phyloP scores from a whole-genome alignment of 78 protist genomes.

The Dictyostelium purpureum region DNA sequence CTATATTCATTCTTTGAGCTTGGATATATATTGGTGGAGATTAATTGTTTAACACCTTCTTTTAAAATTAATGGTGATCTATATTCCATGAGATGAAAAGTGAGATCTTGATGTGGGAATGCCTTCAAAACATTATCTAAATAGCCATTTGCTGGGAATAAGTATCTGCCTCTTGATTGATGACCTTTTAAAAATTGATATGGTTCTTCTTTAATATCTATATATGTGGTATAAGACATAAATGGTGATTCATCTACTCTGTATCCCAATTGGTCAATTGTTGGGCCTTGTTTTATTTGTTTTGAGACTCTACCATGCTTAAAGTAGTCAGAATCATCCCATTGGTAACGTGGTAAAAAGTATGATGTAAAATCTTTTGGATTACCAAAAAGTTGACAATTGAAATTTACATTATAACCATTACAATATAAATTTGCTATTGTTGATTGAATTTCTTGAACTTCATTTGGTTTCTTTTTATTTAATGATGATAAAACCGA shows the following conservation, averaged over 20 bases:
- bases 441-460: background rate
- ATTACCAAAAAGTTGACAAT: background rate
- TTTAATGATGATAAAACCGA: background rate
- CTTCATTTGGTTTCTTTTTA: background rate
- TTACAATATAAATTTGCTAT: background rate
- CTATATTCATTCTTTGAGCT: background rate
- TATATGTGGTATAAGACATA: background rate
- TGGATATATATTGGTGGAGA: background rate
- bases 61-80: background rate
- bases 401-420: background rate
- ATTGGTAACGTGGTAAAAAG: slow-evolving; percentile 6
- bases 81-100: background rate
- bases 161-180: background rate
- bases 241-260: background rate
- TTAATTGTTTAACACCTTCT: background rate
- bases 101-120: background rate
- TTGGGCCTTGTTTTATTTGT: background rate
- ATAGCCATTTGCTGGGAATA: background rate
- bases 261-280: background rate
- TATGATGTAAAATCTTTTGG: background rate
- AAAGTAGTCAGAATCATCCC: background rate
- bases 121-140: background rate
- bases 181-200: slow-evolving; percentile 16
- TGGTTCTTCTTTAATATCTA: background rate
- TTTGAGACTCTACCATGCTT: background rate